Base-by-base conservation (phyloP, 1,139 yeast genomes). In the Blastobotrys persicus region DNA sequence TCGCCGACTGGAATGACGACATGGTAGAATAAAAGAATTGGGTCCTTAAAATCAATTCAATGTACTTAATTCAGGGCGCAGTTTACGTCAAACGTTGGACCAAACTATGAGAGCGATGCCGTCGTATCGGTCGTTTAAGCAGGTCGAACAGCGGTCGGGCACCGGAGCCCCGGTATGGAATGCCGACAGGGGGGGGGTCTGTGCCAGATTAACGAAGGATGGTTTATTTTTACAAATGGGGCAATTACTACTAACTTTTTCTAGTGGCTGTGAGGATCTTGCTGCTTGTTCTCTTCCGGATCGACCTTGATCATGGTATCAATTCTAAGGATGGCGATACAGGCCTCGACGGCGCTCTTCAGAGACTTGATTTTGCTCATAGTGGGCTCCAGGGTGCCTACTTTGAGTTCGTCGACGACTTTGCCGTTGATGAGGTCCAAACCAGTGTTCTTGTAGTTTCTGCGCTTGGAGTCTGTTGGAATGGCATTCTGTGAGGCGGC, bases 251-350 rank as follows among this genome's bases (percentile, higher is more conserved):
- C 9, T 23, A 23, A 5, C 9, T 39, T 28, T 28, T 12, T 20
- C 35, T 58, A 58, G 47, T 60, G 63, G 42, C 55, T 62, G 49
- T 60, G 63, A 34, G 72, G 72, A 46, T 94, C 95, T 71, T 91
- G 95, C 28, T 23, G 28, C 74, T 81, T 81, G 56, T 88, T 88
- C 55, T 89, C 95, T 64, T 92, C 98, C 28, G 98, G 98, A 60
- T 91, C 94, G 53, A 94, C 96, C 49, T 89, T 87, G 65, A 94
- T 92, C 95, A 92, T 89, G 50, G 98, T 94, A 70, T 94, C 99
- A 64, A 94, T 94, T 77, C 99, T 85, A 62, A 94, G 78, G 58
- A 94, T 92, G 38, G 98, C 96, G 68, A 94, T 84, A 72, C 98
- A 92, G 2, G 99, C 99, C 73, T 94, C 99, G 60, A 94, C 80